Evolutionary conservation across 345 rosid genomes (phyloP).

Genomic region (Cardiospermum halicacabum): DNA sequence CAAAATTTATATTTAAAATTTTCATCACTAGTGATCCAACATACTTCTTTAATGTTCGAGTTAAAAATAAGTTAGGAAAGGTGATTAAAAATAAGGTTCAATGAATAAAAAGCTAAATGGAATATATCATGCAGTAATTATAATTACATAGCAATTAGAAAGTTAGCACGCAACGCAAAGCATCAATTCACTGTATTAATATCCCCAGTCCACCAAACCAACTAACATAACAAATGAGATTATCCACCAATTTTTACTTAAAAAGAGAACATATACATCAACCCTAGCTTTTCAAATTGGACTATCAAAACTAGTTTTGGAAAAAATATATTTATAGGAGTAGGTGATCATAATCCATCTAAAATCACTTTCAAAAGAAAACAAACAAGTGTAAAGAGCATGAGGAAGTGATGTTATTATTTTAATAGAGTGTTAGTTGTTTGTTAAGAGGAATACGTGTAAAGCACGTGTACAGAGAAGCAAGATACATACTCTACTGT

Average conservation of each 20-base stretch:
- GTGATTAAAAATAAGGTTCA: not conserved
- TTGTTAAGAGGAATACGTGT: not conserved
- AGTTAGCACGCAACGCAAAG: not conserved
- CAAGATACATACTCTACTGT: not conserved
- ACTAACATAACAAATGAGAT: too few species aligned
- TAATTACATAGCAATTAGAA: not conserved
- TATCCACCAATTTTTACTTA: too few species aligned
- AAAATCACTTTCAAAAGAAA: too few species aligned
- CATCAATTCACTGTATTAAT: not conserved
- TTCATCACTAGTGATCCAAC: too few species aligned
- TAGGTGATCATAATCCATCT: conserved; percentile 4
- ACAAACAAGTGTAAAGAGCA: too few species aligned
- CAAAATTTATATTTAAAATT: too few species aligned
- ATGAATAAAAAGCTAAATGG: not conserved
- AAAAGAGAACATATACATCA: too few species aligned
- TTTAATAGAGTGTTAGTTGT: too few species aligned
- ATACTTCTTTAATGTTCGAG: not conserved
- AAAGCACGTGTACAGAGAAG: conserved; percentile 1
- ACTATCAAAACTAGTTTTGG: too few species aligned
- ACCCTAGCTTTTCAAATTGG: too few species aligned
- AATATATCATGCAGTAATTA: not conserved
- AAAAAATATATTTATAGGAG: too few species aligned
- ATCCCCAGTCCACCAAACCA: not conserved
- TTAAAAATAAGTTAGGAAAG: not conserved
- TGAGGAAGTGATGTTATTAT: too few species aligned